Evolutionary conservation across 768 basidiomycete genomes (phyloP).

Genomic region (Suillus alpinus): DNA sequence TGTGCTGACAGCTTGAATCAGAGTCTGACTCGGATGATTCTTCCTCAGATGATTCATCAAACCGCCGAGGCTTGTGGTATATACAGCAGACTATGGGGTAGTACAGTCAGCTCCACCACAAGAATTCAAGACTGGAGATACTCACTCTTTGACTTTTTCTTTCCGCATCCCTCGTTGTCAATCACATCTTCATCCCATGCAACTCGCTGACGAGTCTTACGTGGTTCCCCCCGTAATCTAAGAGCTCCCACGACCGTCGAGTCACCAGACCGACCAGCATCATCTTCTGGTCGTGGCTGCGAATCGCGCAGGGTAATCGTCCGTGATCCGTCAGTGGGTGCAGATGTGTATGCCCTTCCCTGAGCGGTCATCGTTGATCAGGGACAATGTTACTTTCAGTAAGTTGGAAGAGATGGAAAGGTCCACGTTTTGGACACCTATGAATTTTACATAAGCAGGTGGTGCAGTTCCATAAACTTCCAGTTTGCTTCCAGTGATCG

Average conservation of each 20-base stretch:
- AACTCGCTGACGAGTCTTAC: conserved; percentile 52
- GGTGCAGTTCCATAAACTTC: background rate
- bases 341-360: conserved; percentile 35
- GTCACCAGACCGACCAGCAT: conserved; percentile 21
- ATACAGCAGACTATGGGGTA: conserved; percentile 84
- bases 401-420: background rate
- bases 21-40: conserved; percentile 54
- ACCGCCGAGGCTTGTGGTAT: conserved; percentile 77
- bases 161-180: conserved; percentile 87
- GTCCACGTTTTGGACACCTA: background rate
- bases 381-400: background rate
- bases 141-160: conserved; percentile 93
- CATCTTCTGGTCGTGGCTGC: conserved; percentile 32
- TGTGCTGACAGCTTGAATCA: conserved; percentile 26
- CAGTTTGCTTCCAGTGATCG: too few relatives aligned
- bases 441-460: conserved; percentile 1
- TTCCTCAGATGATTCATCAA: conserved; percentile 71
- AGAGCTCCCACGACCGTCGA: conserved; percentile 45
- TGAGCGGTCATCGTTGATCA: conserved; percentile 22
- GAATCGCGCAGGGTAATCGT: conserved; percentile 46
- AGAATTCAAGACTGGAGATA: conserved; percentile 11
- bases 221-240: conserved; percentile 55
- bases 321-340: conserved; percentile 51
- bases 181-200: conserved; percentile 84
- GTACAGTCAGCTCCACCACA: background rate